Evolutionary conservation across 345 rosid genomes (phyloP), one percentile per base, ranked within the genome.

Genomic region (Rhodomyrtus tomentosa): DNA sequence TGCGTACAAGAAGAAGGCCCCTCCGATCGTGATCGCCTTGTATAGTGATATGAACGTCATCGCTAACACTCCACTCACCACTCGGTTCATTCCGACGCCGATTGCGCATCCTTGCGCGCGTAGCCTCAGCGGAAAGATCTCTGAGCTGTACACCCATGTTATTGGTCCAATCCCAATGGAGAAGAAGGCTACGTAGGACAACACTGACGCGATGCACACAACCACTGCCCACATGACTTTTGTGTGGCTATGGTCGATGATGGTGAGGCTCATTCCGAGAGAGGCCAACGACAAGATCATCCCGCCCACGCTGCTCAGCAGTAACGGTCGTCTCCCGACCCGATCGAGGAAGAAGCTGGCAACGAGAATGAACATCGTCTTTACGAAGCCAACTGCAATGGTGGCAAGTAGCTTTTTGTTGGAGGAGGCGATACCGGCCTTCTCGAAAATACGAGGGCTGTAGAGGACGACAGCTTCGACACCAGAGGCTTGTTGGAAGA

Each of bases 131-230:
- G 99, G 99, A 62, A 97, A 94, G 22, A 97, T 94, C 92, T 97
- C 99, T 3, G 98, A 89, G 86, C 92, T 93, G 76, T 95, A 97
- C 4, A 97, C 98, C 95, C 96, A 93, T 3, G 98, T 82, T 29
- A 95, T 90, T 1, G 99, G 99, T 10, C 99, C 99, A 87, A 96
- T 84, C 54, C 99, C 99, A 5, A 97, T 95, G 2, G 99, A 96
- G 84, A 97, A 97, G 81, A 86, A 84, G 3, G 95, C 94, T 32
- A 97, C 99, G 84, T 86, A 93, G 14, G 92, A 87, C 62, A 97
- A 81, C 25, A 94, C 93, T 25, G 92, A 91, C 0, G 91, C 9
- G 55, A 95, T 90, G 51, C 93, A 83, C 49, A 96, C 2, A 0
- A 81, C 96, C 10, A 95, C 51, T 3, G 96, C 99, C 99, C 99